Conservation (phyloP, 2,329 filamentous ascomycete genomes). For the Colletotrichum shisoi region DNA sequence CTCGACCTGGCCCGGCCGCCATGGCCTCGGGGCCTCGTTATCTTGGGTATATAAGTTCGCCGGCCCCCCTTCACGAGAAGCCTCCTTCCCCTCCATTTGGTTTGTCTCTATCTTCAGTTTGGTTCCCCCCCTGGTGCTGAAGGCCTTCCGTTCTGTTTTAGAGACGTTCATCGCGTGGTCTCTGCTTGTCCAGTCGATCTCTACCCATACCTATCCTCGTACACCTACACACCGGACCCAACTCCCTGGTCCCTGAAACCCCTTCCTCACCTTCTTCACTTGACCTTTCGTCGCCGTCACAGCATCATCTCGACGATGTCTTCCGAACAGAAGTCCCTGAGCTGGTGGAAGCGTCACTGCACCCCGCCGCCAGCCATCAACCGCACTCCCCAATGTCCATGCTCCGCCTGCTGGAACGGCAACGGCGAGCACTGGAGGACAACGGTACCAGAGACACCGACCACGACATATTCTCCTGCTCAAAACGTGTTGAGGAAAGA, state of each 20-base stretch:
- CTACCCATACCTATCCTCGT: slow-evolving; percentile 20
- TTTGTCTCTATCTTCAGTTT: slow-evolving; percentile 17
- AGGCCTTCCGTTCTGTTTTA: slow-evolving; percentile 13
- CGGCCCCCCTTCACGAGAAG: slow-evolving; percentile 13
- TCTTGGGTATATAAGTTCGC: slow-evolving; percentile 32
- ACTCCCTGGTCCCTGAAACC: slow-evolving; percentile 17
- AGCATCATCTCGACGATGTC: slow-evolving; percentile 24
- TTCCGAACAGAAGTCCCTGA: slow-evolving; percentile 42
- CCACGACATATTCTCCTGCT: background rate
- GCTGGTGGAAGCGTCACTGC: slow-evolving; percentile 54
- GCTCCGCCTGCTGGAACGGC: slow-evolving; percentile 46
- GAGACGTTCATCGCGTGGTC: slow-evolving; percentile 11
- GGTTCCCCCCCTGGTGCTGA: slow-evolving; percentile 18
- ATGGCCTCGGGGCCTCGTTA: slow-evolving; percentile 16
- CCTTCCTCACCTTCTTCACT: slow-evolving; percentile 18
- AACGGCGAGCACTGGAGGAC: slow-evolving; percentile 39
- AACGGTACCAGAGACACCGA: slow-evolving; percentile 11
- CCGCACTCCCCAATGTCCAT: slow-evolving; percentile 49
- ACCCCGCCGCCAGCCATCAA: slow-evolving; percentile 51
- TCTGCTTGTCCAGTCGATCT: slow-evolving; percentile 30
- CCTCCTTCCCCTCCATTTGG: background rate
- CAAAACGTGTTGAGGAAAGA: slow-evolving; percentile 7
- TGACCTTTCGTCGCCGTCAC: background rate
- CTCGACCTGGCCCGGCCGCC: slow-evolving; percentile 28
- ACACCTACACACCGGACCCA: slow-evolving; percentile 15